A percentile compares a stretch with the other conserved stretches of the same genome.
These are phyloP conservation scores for Corylus americana DNA, from an alignment of 306 rosid species.

Conservation along the genomic window DNA sequence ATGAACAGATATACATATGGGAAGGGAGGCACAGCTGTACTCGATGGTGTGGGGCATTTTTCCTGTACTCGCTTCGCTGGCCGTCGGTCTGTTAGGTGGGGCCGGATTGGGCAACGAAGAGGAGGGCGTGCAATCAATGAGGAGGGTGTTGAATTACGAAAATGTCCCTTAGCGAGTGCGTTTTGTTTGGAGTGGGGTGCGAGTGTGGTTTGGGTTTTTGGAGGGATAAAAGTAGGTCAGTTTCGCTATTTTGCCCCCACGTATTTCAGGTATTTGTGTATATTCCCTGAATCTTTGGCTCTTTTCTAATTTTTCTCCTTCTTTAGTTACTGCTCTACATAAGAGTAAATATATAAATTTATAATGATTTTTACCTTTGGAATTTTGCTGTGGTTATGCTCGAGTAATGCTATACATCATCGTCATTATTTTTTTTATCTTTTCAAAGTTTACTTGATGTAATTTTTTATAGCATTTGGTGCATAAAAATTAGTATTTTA, in stretches of 20 bases:
- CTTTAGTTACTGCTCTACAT: not conserved
- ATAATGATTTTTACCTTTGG: no score
- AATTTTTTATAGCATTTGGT: no score
- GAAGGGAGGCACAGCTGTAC: not conserved
- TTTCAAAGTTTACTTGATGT: no score
- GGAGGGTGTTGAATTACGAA: not conserved
- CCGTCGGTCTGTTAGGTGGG: conserved; percentile 13
- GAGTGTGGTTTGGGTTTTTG: not conserved
- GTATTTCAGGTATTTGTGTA: not conserved
- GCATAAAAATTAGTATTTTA: no score
- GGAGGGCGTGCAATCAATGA: not conserved
- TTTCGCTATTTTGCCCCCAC: not conserved
- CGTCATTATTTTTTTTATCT: no score
- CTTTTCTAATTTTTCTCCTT: not conserved
- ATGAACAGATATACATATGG: conserved; percentile 11
- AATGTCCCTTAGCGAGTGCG: not conserved
- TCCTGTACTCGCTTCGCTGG: not conserved
- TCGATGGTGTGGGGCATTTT: not conserved
- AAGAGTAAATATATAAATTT: fast-evolving
- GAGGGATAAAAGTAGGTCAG: not conserved
- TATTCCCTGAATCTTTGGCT: not conserved
- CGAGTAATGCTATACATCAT: no score
- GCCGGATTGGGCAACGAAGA: no score
- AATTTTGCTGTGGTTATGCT: no score
- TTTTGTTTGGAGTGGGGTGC: not conserved